These are phyloP conservation scores for Colletotrichum sp. DNA, from an alignment of 2,329 filamentous ascomycete genomes.

Conservation along the genomic window DNA sequence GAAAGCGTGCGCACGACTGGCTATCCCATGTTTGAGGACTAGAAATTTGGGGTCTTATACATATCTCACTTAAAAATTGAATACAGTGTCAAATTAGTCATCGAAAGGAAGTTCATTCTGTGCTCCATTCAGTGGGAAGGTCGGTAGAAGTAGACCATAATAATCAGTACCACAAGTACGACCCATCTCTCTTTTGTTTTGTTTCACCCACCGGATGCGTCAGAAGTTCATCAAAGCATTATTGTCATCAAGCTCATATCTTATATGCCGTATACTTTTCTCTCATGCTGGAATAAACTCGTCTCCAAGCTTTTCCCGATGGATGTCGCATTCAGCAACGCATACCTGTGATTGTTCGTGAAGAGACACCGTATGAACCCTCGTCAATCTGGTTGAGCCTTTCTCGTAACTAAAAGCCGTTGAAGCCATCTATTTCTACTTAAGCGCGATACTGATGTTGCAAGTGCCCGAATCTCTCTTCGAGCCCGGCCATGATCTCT, in stretches of 20 bases:
- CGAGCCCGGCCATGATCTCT: not conserved
- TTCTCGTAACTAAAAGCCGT: not conserved
- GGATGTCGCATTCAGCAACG: not conserved
- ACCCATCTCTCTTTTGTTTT: not conserved
- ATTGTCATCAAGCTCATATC: not conserved
- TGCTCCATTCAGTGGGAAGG: not conserved
- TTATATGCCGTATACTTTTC: not conserved
- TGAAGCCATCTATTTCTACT: not conserved
- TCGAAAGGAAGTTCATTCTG: not conserved
- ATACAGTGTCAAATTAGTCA: not conserved
- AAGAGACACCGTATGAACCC: not conserved
- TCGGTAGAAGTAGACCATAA: not conserved
- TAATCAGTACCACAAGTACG: not conserved
- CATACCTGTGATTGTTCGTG: not conserved
- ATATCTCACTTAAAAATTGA: not conserved
- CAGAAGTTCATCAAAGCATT: not conserved
- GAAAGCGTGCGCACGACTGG: not conserved
- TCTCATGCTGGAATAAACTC: not conserved
- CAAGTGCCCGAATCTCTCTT: not conserved
- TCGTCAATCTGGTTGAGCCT: not conserved
- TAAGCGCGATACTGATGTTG: not conserved
- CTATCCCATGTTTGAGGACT: not conserved
- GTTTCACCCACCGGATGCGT: not conserved
- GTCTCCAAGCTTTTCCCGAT: not conserved
- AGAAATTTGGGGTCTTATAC: not conserved